Conservation (phyloP, 1,139 yeast species). For the Yamadazyma dendronema region DNA sequence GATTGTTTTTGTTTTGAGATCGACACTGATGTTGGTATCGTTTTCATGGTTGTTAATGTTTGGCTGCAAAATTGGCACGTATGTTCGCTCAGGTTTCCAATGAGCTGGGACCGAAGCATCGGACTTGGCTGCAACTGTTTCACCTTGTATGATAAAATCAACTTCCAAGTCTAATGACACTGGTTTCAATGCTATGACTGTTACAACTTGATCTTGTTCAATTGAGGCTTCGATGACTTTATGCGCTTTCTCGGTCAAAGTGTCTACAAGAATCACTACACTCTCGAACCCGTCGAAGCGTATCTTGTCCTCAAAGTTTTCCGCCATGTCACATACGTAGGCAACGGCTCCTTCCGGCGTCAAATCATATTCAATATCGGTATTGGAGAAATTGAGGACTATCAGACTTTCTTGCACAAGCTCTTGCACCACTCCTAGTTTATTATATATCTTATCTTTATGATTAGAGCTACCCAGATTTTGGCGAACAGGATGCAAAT, state of each 20-base stretch:
- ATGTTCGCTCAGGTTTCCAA: not conserved
- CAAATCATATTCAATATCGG: not conserved
- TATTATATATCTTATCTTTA: not conserved
- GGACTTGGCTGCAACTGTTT: not conserved
- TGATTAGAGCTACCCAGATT: not conserved
- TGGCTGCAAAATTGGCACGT: not conserved
- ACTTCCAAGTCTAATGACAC: not conserved
- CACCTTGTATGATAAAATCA: not conserved
- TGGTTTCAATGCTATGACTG: not conserved
- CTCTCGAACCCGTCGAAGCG: not conserved
- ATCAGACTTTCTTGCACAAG: not conserved
- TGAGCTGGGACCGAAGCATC: not conserved
- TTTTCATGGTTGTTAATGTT: not conserved
- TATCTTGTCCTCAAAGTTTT: not conserved
- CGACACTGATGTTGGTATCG: not conserved
- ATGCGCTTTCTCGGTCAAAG: not conserved
- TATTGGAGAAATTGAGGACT: constrained; percentile 3
- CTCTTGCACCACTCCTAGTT: not conserved
- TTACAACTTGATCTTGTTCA: not conserved
- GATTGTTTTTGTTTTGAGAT: not conserved
- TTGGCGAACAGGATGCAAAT: not conserved
- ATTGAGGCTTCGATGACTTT: not conserved
- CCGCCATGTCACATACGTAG: not conserved
- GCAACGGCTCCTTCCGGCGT: not conserved
- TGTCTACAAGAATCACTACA: not conserved